Percentiles rank a stretch among this genome's conserved stretches.
Conservation (phyloP, 2,329 filamentous ascomycete species). For the Diaporthe humulicola region DNA sequence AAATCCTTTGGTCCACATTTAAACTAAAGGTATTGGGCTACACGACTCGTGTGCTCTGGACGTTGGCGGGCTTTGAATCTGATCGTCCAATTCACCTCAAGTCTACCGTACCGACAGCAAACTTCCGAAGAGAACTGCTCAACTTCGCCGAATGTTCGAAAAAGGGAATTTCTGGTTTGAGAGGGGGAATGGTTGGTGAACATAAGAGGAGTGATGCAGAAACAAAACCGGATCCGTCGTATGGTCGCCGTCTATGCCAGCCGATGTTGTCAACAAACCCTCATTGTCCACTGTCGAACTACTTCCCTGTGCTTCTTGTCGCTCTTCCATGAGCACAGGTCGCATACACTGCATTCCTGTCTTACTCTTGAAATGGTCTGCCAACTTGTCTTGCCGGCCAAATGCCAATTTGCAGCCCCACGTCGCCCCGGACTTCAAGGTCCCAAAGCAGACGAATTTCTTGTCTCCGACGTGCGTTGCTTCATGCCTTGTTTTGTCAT, state of each 20-base stretch:
- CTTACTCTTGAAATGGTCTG: conserved; percentile 41
- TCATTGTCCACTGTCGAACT: neutral
- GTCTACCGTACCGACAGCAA: neutral
- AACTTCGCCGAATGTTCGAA: neutral
- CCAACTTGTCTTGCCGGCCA: conserved; percentile 42
- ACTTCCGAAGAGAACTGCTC: neutral
- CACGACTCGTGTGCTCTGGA: neutral
- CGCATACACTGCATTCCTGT: conserved; percentile 43
- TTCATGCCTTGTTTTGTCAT: conserved; percentile 43
- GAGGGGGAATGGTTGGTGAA: neutral
- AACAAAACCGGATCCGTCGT: neutral
- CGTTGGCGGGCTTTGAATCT: neutral
- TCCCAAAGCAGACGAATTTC: conserved; percentile 42
- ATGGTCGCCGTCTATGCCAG: neutral
- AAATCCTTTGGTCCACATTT: neutral
- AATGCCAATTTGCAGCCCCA: conserved; percentile 46
- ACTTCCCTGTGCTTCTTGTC: neutral
- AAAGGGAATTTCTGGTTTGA: no score
- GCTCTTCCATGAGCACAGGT: conserved; percentile 1
- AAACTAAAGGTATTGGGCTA: neutral
- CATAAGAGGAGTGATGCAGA: neutral
- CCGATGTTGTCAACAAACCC: neutral
- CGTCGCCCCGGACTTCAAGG: conserved; percentile 41
- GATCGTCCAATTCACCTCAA: neutral
- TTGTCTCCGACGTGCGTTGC: conserved; percentile 40